These are phyloP conservation scores for Candida coleopterorum DNA, from an alignment of 805 yeast species.

Conservation along the genomic window DNA sequence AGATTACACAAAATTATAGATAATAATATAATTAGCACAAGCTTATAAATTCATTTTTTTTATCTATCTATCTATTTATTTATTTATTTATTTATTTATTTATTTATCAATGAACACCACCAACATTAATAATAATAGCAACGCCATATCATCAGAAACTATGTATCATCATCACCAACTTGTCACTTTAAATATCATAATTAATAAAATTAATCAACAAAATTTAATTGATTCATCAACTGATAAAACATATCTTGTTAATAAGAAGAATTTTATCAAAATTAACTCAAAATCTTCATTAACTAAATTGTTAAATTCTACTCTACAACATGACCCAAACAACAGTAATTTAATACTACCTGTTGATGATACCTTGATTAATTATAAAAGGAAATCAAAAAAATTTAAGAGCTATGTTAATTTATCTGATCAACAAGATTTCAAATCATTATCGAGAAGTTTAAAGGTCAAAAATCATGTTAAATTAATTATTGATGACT, in stretches of 20 bases:
- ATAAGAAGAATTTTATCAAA: slow-evolving; percentile 10
- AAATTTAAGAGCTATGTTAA: slow-evolving; percentile 37
- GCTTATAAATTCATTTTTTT: too few species aligned
- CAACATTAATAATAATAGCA: not conserved
- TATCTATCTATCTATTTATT: too few species aligned
- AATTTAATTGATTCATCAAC: slow-evolving; percentile 1
- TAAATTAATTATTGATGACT: slow-evolving; percentile 27
- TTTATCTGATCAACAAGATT: slow-evolving; percentile 37
- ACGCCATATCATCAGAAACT: too few species aligned
- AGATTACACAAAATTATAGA: too few species aligned
- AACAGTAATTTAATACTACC: too few species aligned
- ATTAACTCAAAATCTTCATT: slow-evolving; percentile 8
- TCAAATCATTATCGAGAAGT: slow-evolving; percentile 40
- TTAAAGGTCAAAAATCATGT: slow-evolving; percentile 44
- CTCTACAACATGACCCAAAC: slow-evolving; percentile 1
- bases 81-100: too few species aligned
- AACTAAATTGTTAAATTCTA: slow-evolving; percentile 6
- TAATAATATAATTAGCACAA: too few species aligned
- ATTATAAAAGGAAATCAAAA: slow-evolving; percentile 43
- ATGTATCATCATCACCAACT: not conserved
- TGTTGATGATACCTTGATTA: too few species aligned
- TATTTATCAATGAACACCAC: not conserved
- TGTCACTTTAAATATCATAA: slow-evolving; percentile 12
- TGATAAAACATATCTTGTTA: slow-evolving; percentile 12
- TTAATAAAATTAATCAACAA: slow-evolving; percentile 6